These are phyloP conservation scores for Lanmaoa rubissima DNA, from an alignment of 768 basidiomycete genomes.

Conservation along the genomic window DNA sequence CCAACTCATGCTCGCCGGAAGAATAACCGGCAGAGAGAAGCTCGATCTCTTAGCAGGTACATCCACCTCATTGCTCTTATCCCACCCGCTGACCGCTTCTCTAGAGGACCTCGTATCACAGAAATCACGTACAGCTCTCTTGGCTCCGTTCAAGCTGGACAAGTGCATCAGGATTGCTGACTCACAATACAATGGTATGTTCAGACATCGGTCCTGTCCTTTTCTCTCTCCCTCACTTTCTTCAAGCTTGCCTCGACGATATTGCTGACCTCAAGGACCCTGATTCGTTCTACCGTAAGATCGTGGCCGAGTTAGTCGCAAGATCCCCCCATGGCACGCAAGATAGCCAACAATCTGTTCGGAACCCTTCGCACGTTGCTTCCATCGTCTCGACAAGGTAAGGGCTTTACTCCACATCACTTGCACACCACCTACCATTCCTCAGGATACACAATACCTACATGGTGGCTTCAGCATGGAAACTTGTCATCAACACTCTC, in stretches of 20 bases:
- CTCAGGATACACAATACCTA: conserved; percentile 78
- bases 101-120: conserved; percentile 63
- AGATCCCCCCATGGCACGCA: conserved; percentile 38
- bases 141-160: conserved; percentile 63
- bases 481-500: conserved; percentile 59
- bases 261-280: conserved; percentile 66
- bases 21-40: conserved; percentile 75
- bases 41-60: conserved; percentile 75
- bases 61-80: conserved; percentile 1
- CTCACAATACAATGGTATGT: conserved; percentile 68
- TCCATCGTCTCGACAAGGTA: conserved; percentile 61
- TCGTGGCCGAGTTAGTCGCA: conserved; percentile 55
- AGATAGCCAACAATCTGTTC: conserved; percentile 29
- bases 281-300: conserved; percentile 55
- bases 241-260: conserved; percentile 64
- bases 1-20: conserved; percentile 56
- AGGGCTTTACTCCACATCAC: conserved; percentile 6
- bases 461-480: conserved; percentile 83
- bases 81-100: not conserved
- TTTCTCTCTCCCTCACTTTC: conserved; percentile 13
- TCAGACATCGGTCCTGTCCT: not conserved
- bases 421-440: conserved; percentile 3
- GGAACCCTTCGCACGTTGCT: conserved; percentile 52
- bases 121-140: conserved; percentile 55
- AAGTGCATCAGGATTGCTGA: conserved; percentile 66